phyloP scores from a whole-genome alignment of 129 eudicot genomes.

The Arctium lappa region DNA sequence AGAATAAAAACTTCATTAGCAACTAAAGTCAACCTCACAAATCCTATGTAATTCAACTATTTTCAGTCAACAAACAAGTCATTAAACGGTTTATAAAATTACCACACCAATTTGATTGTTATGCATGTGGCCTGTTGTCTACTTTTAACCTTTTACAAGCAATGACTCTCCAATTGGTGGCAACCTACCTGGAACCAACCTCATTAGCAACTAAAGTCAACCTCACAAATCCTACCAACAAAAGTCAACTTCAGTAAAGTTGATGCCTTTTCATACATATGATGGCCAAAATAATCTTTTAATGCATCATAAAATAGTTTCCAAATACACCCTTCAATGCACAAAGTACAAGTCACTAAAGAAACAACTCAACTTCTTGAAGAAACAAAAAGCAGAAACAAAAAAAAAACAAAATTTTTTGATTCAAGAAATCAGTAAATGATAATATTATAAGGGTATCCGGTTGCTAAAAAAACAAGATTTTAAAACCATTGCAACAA shows the following conservation, averaged over 20 bases:
- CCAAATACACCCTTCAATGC: background rate
- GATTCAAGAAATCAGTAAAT: constrained; percentile 29
- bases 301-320: no score
- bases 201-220: background rate
- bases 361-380: background rate
- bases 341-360: background rate
- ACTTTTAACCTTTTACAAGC: background rate
- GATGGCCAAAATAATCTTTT: no score
- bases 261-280: background rate
- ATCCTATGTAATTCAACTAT: no score
- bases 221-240: background rate
- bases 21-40: no score
- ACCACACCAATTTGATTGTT: background rate
- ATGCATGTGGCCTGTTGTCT: background rate
- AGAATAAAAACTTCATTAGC: no score
- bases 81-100: background rate
- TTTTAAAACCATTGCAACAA: constrained; percentile 12
- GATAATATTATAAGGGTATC: constrained; percentile 24
- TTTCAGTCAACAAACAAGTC: background rate
- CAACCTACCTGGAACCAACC: background rate
- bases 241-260: background rate
- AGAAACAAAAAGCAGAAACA: background rate
- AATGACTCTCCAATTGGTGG: background rate
- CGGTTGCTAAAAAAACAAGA: constrained; percentile 24
- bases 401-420: constrained; percentile 17